Evolutionary conservation across 805 yeast species (phyloP), one percentile per base, ranked within the genome.

Genomic region (Saccharomycopsis sp.): DNA sequence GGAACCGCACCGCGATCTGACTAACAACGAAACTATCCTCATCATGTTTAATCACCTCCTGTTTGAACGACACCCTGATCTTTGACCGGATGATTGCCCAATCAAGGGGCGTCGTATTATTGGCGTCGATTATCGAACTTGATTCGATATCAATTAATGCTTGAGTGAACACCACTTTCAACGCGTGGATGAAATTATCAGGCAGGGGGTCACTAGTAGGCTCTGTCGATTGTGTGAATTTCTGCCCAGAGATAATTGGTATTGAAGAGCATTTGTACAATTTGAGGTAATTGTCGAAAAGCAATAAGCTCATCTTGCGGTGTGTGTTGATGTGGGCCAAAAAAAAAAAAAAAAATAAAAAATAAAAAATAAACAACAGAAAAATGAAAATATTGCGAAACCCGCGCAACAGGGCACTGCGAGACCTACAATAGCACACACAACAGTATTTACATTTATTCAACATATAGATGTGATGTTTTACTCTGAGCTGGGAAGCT

Each of bases 211-310:
- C 38, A 11, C n/a, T 34, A 17, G n/a, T 21, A 34, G 16, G 20
- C 14, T 9, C 35, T 9, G 27, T 4, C 32, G 27, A 28, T 17
- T 4, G 17, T 20, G 28, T 43, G 43, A 13, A 43, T 41, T 3
- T 29, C 16, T 4, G 39, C 27, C 14, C 29, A 22, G 9, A 47
- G 27, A n/a, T n/a, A 6, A 24, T 29, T 6, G 50, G 38, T 6
- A 47, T 43, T n/a, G n/a, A 6, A 2, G 50, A 37, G 14, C 50
- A 47, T 29, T 43, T 42, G 28, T 43, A 39, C 4, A 43, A 7
- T 19, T 40, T 47, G 19, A 47, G 28, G 38, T 20, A 34, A 20
- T 28, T 34, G 27, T 40, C 47, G 22, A 35, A 46, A 24, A 36
- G 38, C 3, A 42, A n/a, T 17, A 20, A 17, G 22, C 40, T 37